Evolutionary conservation across 768 basidiomycete species (phyloP), one percentile per base, ranked within the genome.

Genomic region (Suillus subaureus): DNA sequence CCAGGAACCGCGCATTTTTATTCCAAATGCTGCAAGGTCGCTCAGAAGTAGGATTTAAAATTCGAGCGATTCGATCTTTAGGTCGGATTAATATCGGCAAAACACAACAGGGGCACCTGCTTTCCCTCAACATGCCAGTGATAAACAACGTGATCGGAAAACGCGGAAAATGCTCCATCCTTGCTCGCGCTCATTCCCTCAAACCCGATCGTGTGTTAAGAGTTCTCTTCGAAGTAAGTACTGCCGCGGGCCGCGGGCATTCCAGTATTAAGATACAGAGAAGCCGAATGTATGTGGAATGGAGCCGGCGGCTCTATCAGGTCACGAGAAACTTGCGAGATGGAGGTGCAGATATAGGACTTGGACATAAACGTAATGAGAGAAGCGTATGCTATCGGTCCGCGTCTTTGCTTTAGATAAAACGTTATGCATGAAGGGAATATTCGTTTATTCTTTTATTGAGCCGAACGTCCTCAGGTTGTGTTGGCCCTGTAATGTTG

Each of bases 261-360:
- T 79, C 70, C 61, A 65, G n/a, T 75, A 78, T 65, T 79, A 75
- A 78, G 43, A 67, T 21, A 74, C 76, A 11, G 33, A 33, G 33
- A 33, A 33, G 33, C 33, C 33, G 4, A 78, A 76, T 31, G 78
- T 77, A n/a, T 77, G 75, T 65, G 71, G 61, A 4, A 71, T 71
- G 71, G 78, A 80, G 66, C 75, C 78, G 43, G 26, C 26, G 13
- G 49, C 70, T 79, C 42, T 75, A 76, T 55, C 52, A 58, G 75
- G 66, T 61, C 78, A 39, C 61, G 68, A 28, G 54, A 52, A 49
- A 16, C 15, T 26, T 16, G 26, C 62, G 72, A 76, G 58, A 74
- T 69, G 56, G 63, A n/a, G 43, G 67, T 79, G 11, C 54, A 72
- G 57, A 74, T 77, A 4, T 33, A 5, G 33, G 33, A 33, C 33